phyloP scores from a whole-genome alignment of 2,329 filamentous ascomycete species.

The Diplodia scrobiculata region DNA sequence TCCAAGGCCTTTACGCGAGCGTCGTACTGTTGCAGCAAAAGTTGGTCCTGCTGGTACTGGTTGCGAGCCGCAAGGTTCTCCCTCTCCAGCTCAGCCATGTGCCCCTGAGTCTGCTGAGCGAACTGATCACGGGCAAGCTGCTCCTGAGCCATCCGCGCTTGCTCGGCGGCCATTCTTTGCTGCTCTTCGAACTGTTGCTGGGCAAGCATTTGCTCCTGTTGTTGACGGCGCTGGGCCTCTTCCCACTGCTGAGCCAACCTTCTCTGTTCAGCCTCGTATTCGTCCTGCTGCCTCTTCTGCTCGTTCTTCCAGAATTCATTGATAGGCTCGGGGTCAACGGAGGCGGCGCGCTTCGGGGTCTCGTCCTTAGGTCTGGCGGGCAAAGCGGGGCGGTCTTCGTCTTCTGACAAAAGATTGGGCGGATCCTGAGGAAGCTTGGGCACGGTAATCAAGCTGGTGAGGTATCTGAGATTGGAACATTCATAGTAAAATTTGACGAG shows the following conservation, averaged over 20 bases:
- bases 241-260: constrained; percentile 86
- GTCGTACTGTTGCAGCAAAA: constrained; percentile 97
- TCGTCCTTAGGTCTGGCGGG: constrained; percentile 72
- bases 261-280: constrained; percentile 92
- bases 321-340: constrained; percentile 86
- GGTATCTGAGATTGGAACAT: constrained; percentile 93
- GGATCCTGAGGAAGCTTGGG: constrained; percentile 94
- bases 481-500: constrained; percentile 99
- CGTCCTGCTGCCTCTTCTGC: constrained; percentile 84
- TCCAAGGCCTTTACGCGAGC: constrained; percentile 89
- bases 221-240: constrained; percentile 75
- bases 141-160: constrained; percentile 88
- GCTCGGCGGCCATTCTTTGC: constrained; percentile 81
- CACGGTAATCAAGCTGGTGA: constrained; percentile 93
- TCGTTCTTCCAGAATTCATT: constrained; percentile 98
- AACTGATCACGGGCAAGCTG: constrained; percentile 85
- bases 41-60: constrained; percentile 94
- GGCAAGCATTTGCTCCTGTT: constrained; percentile 79
- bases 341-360: constrained; percentile 54
- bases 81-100: constrained; percentile 90
- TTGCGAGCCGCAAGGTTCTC: constrained; percentile 93
- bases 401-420: constrained; percentile 82
- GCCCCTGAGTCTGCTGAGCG: constrained; percentile 90
- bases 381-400: constrained; percentile 73
- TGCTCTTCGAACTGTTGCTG: constrained; percentile 97